Evolutionary conservation across 768 basidiomycete species (phyloP).

Genomic region (Sarcodon sp.): DNA sequence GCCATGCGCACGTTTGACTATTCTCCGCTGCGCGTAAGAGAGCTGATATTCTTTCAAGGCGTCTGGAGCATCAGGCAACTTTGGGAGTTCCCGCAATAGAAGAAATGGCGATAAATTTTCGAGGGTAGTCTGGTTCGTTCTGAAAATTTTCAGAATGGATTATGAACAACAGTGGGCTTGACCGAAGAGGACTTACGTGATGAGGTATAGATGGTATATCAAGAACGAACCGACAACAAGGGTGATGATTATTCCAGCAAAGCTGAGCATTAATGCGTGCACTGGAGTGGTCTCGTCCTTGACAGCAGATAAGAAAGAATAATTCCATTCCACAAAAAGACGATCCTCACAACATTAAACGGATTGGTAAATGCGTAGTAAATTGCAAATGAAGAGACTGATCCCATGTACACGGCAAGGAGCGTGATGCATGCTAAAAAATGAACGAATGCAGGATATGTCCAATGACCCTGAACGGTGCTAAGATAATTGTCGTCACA

Average conservation of each 20-base stretch:
- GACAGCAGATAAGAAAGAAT: not conserved
- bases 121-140: conserved; percentile 80
- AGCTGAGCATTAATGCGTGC: conserved; percentile 56
- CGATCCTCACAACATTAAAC: conserved; percentile 39
- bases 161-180: not conserved
- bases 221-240: conserved; percentile 68
- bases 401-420: conserved; percentile 47
- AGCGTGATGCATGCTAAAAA: conserved; percentile 54
- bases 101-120: conserved; percentile 68
- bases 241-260: conserved; percentile 43
- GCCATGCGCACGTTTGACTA: conserved; percentile 52
- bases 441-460: conserved; percentile 64
- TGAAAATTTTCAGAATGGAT: conserved; percentile 13
- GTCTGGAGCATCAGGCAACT: conserved; percentile 46
- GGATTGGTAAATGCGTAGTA: conserved; percentile 58
- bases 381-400: conserved; percentile 38
- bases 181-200: conserved; percentile 35
- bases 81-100: conserved; percentile 58
- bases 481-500: not conserved
- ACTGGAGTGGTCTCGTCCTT: conserved; percentile 60
- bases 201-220: conserved; percentile 64
- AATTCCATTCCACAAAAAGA: not conserved
- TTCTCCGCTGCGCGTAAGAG: conserved; percentile 45
- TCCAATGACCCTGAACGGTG: conserved; percentile 55
- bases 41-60: conserved; percentile 67